phyloP scores from a whole-genome alignment of 75 land plant genomes.

The Ceratopteris richardii region DNA sequence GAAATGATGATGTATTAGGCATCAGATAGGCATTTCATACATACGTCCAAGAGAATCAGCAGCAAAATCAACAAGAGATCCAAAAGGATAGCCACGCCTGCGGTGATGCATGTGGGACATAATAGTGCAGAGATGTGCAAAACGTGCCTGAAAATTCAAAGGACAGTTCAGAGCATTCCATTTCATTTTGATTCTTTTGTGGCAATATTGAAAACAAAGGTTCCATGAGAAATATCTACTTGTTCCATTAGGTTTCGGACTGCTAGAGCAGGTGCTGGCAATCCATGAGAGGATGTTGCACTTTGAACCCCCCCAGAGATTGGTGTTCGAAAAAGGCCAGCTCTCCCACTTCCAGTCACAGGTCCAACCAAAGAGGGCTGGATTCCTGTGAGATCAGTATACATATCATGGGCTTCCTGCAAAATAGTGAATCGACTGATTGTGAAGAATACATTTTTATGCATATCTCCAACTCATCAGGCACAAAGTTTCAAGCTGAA shows the following conservation, averaged over 20 bases:
- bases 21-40: conserved; percentile 15
- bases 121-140: conserved; percentile 91
- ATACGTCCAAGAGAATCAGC: conserved; percentile 90
- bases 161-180: neutral
- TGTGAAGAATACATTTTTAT: too few relatives aligned
- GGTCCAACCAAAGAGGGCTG: conserved; percentile 3
- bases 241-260: conserved; percentile 98
- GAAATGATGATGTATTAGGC: neutral
- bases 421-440: too few relatives aligned
- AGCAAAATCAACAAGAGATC: conserved; percentile 94
- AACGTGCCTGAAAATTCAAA: conserved; percentile 61
- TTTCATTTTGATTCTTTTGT: neutral
- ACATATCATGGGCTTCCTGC: neutral
- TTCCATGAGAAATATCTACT: conserved; percentile 25
- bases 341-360: conserved; percentile 46
- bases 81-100: conserved; percentile 87
- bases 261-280: conserved; percentile 88
- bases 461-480: too few relatives aligned
- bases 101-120: conserved; percentile 99
- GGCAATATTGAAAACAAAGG: neutral
- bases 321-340: conserved; percentile 93
- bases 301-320: conserved; percentile 97
- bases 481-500: too few relatives aligned
- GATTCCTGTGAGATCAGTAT: neutral
- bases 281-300: conserved; percentile 94